phyloP scores from a whole-genome alignment of 1,284 basidiomycete species.

The Cutaneotrichosporon curvatum region DNA sequence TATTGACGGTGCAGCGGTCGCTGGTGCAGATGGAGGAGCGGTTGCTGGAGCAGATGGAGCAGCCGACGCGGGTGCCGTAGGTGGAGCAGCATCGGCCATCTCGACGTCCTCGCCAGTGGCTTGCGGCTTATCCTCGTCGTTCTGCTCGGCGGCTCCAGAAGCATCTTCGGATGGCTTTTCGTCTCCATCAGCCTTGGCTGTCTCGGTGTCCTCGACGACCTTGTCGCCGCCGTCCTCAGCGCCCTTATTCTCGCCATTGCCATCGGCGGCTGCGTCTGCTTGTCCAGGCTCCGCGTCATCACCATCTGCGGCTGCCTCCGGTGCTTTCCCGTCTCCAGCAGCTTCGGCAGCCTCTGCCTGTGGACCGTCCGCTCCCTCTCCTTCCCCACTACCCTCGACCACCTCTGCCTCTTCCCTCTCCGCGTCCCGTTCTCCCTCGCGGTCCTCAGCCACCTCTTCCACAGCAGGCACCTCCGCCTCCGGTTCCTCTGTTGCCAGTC shows the following conservation, averaged over 20 bases:
- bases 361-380: slow-evolving; percentile 6
- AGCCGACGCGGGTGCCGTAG: slow-evolving; percentile 6
- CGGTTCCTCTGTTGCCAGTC: background rate
- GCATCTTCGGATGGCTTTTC: too few relatives aligned
- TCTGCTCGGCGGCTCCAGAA: too few relatives aligned
- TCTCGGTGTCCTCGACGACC: background rate
- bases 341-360: background rate
- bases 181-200: background rate
- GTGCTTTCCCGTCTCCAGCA: slow-evolving; percentile 5
- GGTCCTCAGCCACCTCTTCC: slow-evolving; percentile 3
- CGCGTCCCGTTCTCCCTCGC: slow-evolving; percentile 7
- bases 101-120: slow-evolving; percentile 12
- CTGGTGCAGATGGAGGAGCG: slow-evolving; percentile 7
- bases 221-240: background rate
- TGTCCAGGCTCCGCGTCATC: background rate
- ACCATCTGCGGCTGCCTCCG: too few relatives aligned
- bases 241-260: background rate
- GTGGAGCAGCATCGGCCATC: slow-evolving; percentile 9
- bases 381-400: slow-evolving; percentile 4
- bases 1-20: slow-evolving; percentile 1
- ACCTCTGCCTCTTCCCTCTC: slow-evolving; percentile 6
- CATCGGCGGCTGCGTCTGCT: slow-evolving; percentile 1
- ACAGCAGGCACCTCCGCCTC: slow-evolving; percentile 2
- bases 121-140: background rate
- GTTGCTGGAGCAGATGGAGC: slow-evolving; percentile 1